A percentile compares a stretch with the other conserved stretches of the same genome.
Evolutionary conservation across 2,329 filamentous ascomycete genomes (phyloP).

Genomic region (Xylariaceae sp.): DNA sequence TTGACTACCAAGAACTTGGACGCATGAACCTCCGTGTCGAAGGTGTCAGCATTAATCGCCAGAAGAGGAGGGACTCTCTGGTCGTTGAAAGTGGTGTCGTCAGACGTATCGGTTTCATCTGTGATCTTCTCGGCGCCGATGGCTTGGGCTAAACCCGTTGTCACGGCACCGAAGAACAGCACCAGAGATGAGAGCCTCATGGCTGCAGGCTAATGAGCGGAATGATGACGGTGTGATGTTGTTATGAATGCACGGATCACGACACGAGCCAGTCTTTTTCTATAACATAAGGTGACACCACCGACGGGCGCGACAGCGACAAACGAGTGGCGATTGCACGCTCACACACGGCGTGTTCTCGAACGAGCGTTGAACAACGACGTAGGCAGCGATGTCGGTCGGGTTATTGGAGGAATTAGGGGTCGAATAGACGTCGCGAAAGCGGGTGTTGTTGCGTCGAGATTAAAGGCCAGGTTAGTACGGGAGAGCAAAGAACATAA

Average conservation of each 20-base stretch:
- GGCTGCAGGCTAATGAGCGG: slow-evolving; percentile 20
- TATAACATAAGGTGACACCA: slow-evolving; percentile 3
- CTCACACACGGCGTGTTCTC: neutral
- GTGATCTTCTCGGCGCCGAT: slow-evolving; percentile 36
- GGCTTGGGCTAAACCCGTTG: slow-evolving; percentile 36
- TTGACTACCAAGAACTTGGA: slow-evolving; percentile 53
- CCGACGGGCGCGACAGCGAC: slow-evolving; percentile 3
- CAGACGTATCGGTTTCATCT: slow-evolving; percentile 25
- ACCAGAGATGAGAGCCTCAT: slow-evolving; percentile 44
- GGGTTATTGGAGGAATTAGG: slow-evolving; percentile 13
- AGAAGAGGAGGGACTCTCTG: slow-evolving; percentile 60
- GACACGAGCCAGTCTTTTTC: slow-evolving; percentile 5
- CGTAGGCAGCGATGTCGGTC: slow-evolving; percentile 3
- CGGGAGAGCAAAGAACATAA: slow-evolving; percentile 14
- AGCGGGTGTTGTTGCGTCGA: slow-evolving; percentile 24
- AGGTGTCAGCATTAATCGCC: slow-evolving; percentile 53
- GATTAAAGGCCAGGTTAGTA: slow-evolving; percentile 17
- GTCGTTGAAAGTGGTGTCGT: slow-evolving; percentile 59
- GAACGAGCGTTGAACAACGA: neutral
- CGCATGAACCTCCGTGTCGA: slow-evolving; percentile 51
- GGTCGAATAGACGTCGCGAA: slow-evolving; percentile 23
- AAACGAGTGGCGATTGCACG: neutral
- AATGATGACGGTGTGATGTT: neutral
- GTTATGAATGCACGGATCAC: slow-evolving; percentile 2
- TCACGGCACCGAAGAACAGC: slow-evolving; percentile 43